These are phyloP conservation scores for Tuber calosporum DNA, from an alignment of 495 filamentous ascomycete species.

Conservation along the genomic window DNA sequence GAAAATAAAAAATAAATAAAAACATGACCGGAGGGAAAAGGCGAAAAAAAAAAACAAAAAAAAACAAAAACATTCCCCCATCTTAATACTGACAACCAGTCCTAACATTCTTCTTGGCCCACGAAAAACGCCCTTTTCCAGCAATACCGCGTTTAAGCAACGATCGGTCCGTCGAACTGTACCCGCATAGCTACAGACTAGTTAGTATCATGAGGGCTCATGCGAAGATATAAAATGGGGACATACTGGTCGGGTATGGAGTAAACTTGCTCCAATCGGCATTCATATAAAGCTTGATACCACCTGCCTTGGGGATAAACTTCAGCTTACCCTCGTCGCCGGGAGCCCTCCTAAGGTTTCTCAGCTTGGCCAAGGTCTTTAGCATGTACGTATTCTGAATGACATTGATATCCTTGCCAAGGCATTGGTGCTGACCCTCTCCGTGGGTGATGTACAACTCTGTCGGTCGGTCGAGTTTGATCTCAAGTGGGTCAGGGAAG, in stretches of 20 bases:
- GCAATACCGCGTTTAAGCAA: neutral
- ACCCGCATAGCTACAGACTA: conserved; percentile 2
- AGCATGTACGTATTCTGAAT: conserved; percentile 18
- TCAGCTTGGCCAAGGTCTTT: conserved; percentile 21
- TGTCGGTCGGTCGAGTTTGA: conserved; percentile 22
- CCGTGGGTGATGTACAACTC: conserved; percentile 30
- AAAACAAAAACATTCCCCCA: neutral
- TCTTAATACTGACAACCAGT: neutral
- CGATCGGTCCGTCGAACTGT: conserved; percentile 5
- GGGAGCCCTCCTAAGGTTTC: conserved; percentile 22
- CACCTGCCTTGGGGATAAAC: conserved; percentile 13
- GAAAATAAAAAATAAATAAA: no score
- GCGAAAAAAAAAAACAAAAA: neutral
- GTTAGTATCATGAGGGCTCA: neutral
- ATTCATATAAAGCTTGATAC: conserved; percentile 31
- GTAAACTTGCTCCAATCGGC: conserved; percentile 30
- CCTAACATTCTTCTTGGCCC: neutral
- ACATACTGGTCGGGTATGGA: conserved; percentile 36
- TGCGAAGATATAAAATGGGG: neutral
- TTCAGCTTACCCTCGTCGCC: conserved; percentile 31
- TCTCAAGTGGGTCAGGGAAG: conserved; percentile 24
- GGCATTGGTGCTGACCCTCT: conserved; percentile 27
- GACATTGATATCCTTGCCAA: conserved; percentile 23
- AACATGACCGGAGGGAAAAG: no score
- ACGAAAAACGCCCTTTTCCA: neutral